Evolutionary conservation across 495 filamentous ascomycete species (phyloP), one percentile per base, ranked within the genome.

Genomic region (Sabuloglossum arenarium): DNA sequence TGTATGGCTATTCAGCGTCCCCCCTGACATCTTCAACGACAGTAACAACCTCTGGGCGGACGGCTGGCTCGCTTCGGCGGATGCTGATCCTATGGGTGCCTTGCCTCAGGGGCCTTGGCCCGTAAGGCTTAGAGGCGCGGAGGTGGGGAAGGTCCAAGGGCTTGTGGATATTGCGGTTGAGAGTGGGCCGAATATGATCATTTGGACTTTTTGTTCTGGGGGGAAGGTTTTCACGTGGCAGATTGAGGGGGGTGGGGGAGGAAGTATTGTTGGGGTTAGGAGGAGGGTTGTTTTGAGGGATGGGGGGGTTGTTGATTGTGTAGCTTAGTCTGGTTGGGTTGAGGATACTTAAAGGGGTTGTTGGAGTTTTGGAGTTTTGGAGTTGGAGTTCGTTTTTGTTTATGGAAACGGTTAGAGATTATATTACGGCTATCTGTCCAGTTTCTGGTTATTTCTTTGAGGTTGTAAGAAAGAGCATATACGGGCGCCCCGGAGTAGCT

Each of bases 1-100:
- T 8, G 65, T 86, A 19, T 71, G 77, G 43, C 62, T 87, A 0
- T 87, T 80, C 61, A 77, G 75, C 9, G 67, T 87, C 9, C 80
- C 83, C 0, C 63, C 75, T 0, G 82, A 86, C 63, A 63, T 78
- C 8, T 28, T 49, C 9, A 6, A 24, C 9, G 45, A 49, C 23
- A 24, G 45, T 3, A 49, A 49, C 14, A 49, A 8, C 19, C 8
- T 49, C n/a, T 49, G 45, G 45, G 45, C 45, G 12, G 45, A 28
- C 25, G 45, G 45, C 4, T 49, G 45, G 45, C 45, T 49, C 9
- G 21, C 21, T 10, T 11, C 21, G 25, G 45, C 6, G 3, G 45
- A 49, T 4, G 10, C 6, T n/a, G 25, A 25, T 5, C 8, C 3
- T 24, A 14, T 1, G 45, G 25, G 8, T 49, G 25, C 3, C 8